Conservation (phyloP, 1,284 basidiomycete species). For the Ustilago cynodontis region DNA sequence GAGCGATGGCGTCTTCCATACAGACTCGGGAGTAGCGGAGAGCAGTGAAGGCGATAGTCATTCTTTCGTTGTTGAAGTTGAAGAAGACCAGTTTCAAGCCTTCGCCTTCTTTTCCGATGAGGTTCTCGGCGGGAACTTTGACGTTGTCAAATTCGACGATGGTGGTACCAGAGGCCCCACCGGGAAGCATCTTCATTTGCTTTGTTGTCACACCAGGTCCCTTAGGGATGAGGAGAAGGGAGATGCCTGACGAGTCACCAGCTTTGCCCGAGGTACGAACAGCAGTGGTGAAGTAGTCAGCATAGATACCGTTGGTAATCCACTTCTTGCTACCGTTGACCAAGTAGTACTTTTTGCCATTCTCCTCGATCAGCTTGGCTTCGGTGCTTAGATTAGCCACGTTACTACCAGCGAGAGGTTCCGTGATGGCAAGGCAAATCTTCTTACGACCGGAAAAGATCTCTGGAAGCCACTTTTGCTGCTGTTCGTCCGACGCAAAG, state of each 20-base stretch:
- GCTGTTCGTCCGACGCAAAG: slow-evolving; percentile 56
- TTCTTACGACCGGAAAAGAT: slow-evolving; percentile 56
- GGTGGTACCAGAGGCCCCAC: slow-evolving; percentile 67
- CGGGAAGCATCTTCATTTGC: slow-evolving; percentile 67
- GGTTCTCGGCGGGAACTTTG: slow-evolving; percentile 68
- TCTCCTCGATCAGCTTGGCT: slow-evolving; percentile 65
- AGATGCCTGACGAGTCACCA: slow-evolving; percentile 68
- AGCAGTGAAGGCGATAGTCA: slow-evolving; percentile 58
- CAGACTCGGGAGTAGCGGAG: slow-evolving; percentile 55
- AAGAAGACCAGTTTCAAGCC: slow-evolving; percentile 55
- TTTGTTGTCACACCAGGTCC: slow-evolving; percentile 57
- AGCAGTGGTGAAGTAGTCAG: slow-evolving; percentile 66
- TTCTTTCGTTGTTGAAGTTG: slow-evolving; percentile 58
- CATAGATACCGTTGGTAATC: slow-evolving; percentile 69
- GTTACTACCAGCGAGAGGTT: slow-evolving; percentile 68
- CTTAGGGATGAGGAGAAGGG: slow-evolving; percentile 67
- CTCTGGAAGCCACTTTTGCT: slow-evolving; percentile 55
- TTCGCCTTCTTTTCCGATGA: slow-evolving; percentile 67
- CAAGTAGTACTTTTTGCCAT: slow-evolving; percentile 67
- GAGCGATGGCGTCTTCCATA: slow-evolving; percentile 57
- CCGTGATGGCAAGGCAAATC: slow-evolving; percentile 65
- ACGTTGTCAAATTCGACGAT: slow-evolving; percentile 69
- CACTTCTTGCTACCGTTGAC: slow-evolving; percentile 70
- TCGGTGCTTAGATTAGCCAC: slow-evolving; percentile 68
- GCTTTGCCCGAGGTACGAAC: slow-evolving; percentile 70